Conservation (phyloP, 148 eudicot species). For the Spergularia marina region DNA sequence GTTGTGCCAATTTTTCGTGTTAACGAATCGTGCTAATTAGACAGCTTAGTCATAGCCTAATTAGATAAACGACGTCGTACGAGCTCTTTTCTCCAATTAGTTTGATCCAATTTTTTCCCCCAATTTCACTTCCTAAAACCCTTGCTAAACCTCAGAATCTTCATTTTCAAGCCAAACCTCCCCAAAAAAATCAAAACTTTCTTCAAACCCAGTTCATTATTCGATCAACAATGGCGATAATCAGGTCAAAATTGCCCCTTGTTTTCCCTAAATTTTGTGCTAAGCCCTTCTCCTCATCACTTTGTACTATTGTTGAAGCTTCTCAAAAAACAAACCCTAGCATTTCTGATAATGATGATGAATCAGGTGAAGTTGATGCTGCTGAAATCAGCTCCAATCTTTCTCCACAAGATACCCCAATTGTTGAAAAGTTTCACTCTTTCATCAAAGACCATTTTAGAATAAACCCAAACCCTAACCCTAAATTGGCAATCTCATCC, state of each 20-base stretch:
- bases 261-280: conserved; percentile 29
- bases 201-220: neutral
- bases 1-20: too few relatives aligned
- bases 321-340: neutral
- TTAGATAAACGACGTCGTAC: neutral
- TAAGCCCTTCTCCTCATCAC: conserved; percentile 34
- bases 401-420: conserved; percentile 39
- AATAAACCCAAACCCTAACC: conserved; percentile 45
- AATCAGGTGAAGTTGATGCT: conserved; percentile 8
- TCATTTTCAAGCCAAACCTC: neutral
- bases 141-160: conserved; percentile 1
- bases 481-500: conserved; percentile 39
- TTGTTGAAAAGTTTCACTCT: conserved; percentile 42
- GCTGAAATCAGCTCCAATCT: conserved; percentile 18
- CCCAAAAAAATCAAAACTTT: conserved; percentile 8
- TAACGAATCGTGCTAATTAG: too few relatives aligned
- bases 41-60: neutral
- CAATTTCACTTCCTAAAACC: conserved; percentile 8
- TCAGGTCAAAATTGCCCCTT: conserved; percentile 25
- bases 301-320: conserved; percentile 9
- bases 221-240: conserved; percentile 33
- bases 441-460: conserved; percentile 68
- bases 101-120: neutral
- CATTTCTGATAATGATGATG: conserved; percentile 14
- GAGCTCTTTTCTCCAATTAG: neutral